These are phyloP conservation scores for Leccinellum luteum DNA, from an alignment of 768 basidiomycete species.

Conservation along the genomic window DNA sequence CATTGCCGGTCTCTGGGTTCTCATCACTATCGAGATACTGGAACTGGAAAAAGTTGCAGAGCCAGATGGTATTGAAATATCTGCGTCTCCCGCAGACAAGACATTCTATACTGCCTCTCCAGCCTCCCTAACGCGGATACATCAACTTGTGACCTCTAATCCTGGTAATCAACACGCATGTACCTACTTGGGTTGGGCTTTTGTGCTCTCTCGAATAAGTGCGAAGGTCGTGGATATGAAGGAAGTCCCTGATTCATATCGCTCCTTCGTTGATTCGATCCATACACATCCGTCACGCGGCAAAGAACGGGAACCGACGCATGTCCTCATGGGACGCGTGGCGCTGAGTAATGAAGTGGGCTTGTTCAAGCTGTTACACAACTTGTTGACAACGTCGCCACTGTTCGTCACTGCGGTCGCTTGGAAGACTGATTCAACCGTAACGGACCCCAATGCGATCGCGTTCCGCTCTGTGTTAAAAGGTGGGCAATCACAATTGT, in stretches of 20 bases:
- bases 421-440: slow-evolving; percentile 63
- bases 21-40: slow-evolving; percentile 74
- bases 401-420: slow-evolving; percentile 73
- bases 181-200: slow-evolving; percentile 82
- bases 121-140: slow-evolving; percentile 59
- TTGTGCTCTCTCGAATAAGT: slow-evolving; percentile 66
- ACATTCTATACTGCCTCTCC: slow-evolving; percentile 62
- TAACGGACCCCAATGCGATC: slow-evolving; percentile 74
- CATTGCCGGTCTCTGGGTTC: slow-evolving; percentile 70
- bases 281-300: slow-evolving; percentile 41
- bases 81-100: slow-evolving; percentile 45
- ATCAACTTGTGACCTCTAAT: slow-evolving; percentile 61
- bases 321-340: slow-evolving; percentile 56
- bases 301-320: slow-evolving; percentile 56
- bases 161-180: slow-evolving; percentile 63
- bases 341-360: slow-evolving; percentile 59
- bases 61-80: slow-evolving; percentile 48
- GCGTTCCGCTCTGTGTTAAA: slow-evolving; percentile 82
- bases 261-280: slow-evolving; percentile 52
- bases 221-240: slow-evolving; percentile 44
- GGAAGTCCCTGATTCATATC: slow-evolving; percentile 54
- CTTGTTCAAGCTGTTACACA: slow-evolving; percentile 54
- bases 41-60: slow-evolving; percentile 73
- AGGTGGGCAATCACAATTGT: slow-evolving; percentile 44
- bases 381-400: slow-evolving; percentile 65